Conservation (phyloP, 139 green algal species). For the Picochlorum sp. region DNA sequence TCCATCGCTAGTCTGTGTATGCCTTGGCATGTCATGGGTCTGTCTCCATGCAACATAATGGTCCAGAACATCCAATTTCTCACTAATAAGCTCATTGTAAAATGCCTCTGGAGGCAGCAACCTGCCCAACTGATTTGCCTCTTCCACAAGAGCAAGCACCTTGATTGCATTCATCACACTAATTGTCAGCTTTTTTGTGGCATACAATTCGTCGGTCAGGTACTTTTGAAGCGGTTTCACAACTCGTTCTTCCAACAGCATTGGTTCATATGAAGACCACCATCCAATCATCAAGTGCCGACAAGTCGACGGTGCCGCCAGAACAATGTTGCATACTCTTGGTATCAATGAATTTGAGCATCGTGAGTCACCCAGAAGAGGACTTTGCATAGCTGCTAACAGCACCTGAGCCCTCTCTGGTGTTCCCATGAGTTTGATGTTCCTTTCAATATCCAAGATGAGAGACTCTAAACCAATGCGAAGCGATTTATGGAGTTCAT, state of each 20-base stretch:
- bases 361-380: slow-evolving; percentile 58
- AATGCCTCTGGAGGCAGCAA: slow-evolving; percentile 75
- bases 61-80: slow-evolving; percentile 85
- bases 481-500: slow-evolving; percentile 50
- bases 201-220: slow-evolving; percentile 69
- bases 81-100: slow-evolving; percentile 86
- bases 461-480: slow-evolving; percentile 49
- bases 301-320: slow-evolving; percentile 48
- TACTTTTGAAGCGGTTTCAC: slow-evolving; percentile 63
- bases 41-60: slow-evolving; percentile 85
- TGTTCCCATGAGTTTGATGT: slow-evolving; percentile 62
- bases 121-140: slow-evolving; percentile 63
- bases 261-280: slow-evolving; percentile 71
- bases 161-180: slow-evolving; percentile 87
- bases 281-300: slow-evolving; percentile 72
- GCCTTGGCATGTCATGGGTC: slow-evolving; percentile 49
- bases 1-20: slow-evolving; percentile 39
- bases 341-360: slow-evolving; percentile 62
- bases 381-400: slow-evolving; percentile 66
- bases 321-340: slow-evolving; percentile 57
- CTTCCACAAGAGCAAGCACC: slow-evolving; percentile 69
- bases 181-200: slow-evolving; percentile 79
- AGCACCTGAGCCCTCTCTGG: slow-evolving; percentile 65
- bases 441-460: slow-evolving; percentile 56
- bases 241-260: slow-evolving; percentile 55